Evolutionary conservation across 2,329 filamentous ascomycete species (phyloP).

Genomic region (Beauveria varroae): DNA sequence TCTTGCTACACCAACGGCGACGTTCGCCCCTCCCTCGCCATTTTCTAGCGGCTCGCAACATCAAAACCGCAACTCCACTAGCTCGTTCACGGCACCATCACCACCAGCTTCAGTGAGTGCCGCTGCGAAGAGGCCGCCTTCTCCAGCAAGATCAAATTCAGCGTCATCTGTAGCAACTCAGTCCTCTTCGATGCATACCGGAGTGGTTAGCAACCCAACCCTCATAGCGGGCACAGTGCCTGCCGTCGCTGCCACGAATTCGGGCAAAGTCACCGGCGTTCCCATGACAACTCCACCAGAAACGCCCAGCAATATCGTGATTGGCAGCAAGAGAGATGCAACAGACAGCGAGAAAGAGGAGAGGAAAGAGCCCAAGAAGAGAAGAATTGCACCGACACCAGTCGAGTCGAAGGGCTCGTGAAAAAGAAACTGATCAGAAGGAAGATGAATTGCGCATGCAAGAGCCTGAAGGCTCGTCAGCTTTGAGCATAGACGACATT

Average conservation of each 20-base stretch:
- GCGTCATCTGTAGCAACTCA: conserved; percentile 72
- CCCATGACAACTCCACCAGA: conserved; percentile 86
- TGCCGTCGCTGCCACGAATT: conserved; percentile 65
- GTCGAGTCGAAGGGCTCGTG: conserved; percentile 29
- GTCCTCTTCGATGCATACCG: conserved; percentile 37
- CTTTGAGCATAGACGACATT: not conserved
- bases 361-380: conserved; percentile 54
- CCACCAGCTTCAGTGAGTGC: conserved; percentile 49
- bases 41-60: conserved; percentile 41
- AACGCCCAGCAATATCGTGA: conserved; percentile 53
- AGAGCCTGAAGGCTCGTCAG: not conserved
- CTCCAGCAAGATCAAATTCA: conserved; percentile 79
- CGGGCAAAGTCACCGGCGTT: conserved; percentile 53
- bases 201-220: conserved; percentile 67
- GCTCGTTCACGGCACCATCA: conserved; percentile 52
- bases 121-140: conserved; percentile 60
- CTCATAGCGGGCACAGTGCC: conserved; percentile 73
- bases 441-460: not conserved
- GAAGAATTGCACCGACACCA: conserved; percentile 61
- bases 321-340: conserved; percentile 49
- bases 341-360: conserved; percentile 48
- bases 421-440: not conserved
- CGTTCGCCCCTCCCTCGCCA: conserved; percentile 54
- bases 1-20: conserved; percentile 60
- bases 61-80: conserved; percentile 49